A percentile compares a stretch with the other conserved stretches of the same genome.
Conservation (phyloP, 805 yeast species). For the Starmerella stellata region DNA sequence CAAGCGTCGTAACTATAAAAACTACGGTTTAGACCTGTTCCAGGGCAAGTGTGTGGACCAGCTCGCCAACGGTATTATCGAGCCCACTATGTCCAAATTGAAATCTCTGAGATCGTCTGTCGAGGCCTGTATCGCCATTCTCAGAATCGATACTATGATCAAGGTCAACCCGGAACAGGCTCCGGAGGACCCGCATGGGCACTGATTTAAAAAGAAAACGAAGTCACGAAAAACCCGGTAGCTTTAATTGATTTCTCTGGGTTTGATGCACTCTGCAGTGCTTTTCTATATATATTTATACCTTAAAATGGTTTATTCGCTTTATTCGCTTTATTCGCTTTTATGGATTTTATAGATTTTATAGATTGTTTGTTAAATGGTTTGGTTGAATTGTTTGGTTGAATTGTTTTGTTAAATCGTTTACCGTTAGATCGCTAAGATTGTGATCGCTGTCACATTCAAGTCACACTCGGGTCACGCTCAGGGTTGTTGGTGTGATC, state of each 20-base stretch:
- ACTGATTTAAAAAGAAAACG: slow-evolving; percentile 26
- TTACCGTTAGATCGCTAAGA: no score
- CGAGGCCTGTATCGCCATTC: slow-evolving; percentile 94
- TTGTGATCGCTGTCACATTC: no score
- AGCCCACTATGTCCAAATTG: slow-evolving; percentile 85
- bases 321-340: no score
- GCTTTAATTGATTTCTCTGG: no score
- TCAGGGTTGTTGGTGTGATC: no score
- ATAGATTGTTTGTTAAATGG: no score
- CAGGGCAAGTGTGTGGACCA: slow-evolving; percentile 85
- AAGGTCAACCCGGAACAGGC: slow-evolving; percentile 84
- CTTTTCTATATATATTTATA: background rate
- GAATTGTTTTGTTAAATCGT: no score
- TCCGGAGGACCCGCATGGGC: slow-evolving; percentile 74
- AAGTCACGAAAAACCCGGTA: no score
- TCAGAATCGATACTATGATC: slow-evolving; percentile 96
- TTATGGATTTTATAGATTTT: no score
- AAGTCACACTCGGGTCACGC: no score
- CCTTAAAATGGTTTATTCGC: background rate
- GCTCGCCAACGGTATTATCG: slow-evolving; percentile 69
- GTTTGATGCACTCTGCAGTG: no score
- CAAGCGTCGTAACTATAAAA: slow-evolving; percentile 70
- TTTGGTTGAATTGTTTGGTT: no score
- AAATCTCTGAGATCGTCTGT: slow-evolving; percentile 87
- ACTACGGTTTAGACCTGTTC: slow-evolving; percentile 82